These are phyloP conservation scores for Olyra latifolia DNA, from an alignment of 176 grass and related monocot genomes.

Conservation along the genomic window DNA sequence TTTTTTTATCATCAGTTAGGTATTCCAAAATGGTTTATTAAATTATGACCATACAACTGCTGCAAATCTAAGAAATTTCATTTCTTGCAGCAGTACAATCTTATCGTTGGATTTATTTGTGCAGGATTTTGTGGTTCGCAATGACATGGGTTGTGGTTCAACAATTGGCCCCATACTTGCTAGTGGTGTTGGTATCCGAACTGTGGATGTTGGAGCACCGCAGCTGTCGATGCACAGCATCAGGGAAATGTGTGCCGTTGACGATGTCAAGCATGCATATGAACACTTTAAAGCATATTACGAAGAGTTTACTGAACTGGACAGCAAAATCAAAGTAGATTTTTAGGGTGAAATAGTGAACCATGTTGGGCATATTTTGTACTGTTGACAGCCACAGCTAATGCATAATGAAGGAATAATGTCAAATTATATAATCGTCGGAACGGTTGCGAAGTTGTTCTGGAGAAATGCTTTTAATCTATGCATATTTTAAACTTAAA, in stretches of 20 bases:
- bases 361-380: neutral
- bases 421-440: neutral
- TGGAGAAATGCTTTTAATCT: neutral
- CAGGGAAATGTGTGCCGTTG: conserved; percentile 90
- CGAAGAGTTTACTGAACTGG: conserved; percentile 75
- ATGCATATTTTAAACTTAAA: neutral
- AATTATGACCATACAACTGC: neutral
- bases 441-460: neutral
- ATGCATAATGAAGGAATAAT: conserved; percentile 5
- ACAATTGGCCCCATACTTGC: conserved; percentile 96
- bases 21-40: neutral
- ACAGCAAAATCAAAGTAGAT: conserved; percentile 71
- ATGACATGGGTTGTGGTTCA: conserved; percentile 89
- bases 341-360: conserved; percentile 26
- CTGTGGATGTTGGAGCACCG: conserved; percentile 84
- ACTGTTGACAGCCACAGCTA: neutral
- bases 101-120: neutral
- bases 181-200: conserved; percentile 87
- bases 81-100: neutral
- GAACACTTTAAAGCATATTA: conserved; percentile 97
- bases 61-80: neutral
- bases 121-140: conserved; percentile 98
- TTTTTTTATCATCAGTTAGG: neutral
- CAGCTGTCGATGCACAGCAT: conserved; percentile 97
- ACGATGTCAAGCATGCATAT: conserved; percentile 70